These are phyloP conservation scores for Penicillium polonicum DNA, from an alignment of 2,329 filamentous ascomycete genomes.

Conservation along the genomic window DNA sequence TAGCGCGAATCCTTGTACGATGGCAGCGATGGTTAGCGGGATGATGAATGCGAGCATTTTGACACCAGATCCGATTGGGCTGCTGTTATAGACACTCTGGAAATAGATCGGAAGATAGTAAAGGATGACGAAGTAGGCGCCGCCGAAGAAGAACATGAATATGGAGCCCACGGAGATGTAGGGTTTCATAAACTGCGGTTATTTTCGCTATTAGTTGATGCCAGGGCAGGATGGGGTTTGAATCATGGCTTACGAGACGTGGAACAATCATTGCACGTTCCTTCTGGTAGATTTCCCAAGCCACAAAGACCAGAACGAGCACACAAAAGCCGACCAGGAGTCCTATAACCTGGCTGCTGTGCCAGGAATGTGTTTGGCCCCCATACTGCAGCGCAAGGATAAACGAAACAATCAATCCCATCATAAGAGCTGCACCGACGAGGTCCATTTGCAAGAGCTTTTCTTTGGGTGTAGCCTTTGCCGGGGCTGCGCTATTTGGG, in stretches of 20 bases:
- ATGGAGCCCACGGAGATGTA: constrained; percentile 34
- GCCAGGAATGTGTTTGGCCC: constrained; percentile 40
- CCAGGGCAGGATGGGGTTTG: neutral
- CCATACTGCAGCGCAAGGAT: constrained; percentile 51
- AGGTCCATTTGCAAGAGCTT: constrained; percentile 49
- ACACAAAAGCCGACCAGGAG: constrained; percentile 45
- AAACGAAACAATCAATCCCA: constrained; percentile 42
- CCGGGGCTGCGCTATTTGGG: constrained; percentile 10
- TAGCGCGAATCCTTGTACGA: constrained; percentile 31
- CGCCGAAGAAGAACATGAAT: constrained; percentile 39
- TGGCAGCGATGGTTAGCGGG: constrained; percentile 28
- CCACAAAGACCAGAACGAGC: constrained; percentile 37
- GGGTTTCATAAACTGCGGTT: constrained; percentile 21
- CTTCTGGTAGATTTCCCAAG: constrained; percentile 39
- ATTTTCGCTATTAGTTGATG: neutral
- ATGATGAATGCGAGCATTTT: constrained; percentile 46
- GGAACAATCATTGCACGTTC: constrained; percentile 44
- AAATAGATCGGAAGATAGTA: constrained; percentile 37
- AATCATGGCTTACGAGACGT: constrained; percentile 29
- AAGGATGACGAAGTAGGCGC: constrained; percentile 33
- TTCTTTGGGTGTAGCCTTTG: constrained; percentile 20
- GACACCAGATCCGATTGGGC: constrained; percentile 39
- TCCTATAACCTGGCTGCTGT: constrained; percentile 44
- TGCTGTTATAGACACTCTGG: constrained; percentile 37
- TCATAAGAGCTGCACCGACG: constrained; percentile 41